A percentile compares a stretch with the other conserved stretches of the same genome.
phyloP scores from a whole-genome alignment of 2,329 filamentous ascomycete species.

The Gaeumannomyces tritici region DNA sequence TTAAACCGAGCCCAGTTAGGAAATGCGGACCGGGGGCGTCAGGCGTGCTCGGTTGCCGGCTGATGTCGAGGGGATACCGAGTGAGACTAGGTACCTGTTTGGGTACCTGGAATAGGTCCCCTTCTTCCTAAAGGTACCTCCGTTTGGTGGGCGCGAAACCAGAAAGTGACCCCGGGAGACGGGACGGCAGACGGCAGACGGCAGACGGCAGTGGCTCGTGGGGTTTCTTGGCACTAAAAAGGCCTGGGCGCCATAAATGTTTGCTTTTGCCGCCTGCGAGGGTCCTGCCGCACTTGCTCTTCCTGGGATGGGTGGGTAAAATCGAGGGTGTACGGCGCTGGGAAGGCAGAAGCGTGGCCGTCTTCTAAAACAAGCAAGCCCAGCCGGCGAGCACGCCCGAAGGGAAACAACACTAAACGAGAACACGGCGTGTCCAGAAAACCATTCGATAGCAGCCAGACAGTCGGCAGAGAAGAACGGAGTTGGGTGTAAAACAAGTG shows the following conservation, averaged over 20 bases:
- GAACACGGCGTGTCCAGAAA: background rate
- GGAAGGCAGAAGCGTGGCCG: background rate
- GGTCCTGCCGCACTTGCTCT: background rate
- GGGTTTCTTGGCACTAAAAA: background rate
- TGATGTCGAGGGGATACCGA: background rate
- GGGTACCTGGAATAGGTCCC: too few relatives aligned
- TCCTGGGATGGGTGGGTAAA: background rate
- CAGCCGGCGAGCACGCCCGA: background rate
- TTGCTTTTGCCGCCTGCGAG: background rate
- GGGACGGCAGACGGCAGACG: background rate
- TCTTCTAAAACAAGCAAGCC: background rate
- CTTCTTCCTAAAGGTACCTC: too few relatives aligned
- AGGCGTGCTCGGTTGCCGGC: background rate
- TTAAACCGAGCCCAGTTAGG: background rate
- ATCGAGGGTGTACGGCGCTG: background rate
- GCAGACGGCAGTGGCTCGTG: background rate
- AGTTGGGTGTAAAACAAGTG: background rate
- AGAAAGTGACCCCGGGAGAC: background rate
- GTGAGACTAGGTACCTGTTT: too few relatives aligned
- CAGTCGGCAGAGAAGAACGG: background rate
- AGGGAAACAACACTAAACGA: background rate
- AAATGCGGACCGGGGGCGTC: background rate
- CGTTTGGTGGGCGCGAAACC: too few relatives aligned
- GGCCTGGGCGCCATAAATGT: background rate
- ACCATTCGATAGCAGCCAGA: background rate